Evolutionary conservation across 306 rosid genomes (phyloP).

Genomic region (Purshia tridentata): DNA sequence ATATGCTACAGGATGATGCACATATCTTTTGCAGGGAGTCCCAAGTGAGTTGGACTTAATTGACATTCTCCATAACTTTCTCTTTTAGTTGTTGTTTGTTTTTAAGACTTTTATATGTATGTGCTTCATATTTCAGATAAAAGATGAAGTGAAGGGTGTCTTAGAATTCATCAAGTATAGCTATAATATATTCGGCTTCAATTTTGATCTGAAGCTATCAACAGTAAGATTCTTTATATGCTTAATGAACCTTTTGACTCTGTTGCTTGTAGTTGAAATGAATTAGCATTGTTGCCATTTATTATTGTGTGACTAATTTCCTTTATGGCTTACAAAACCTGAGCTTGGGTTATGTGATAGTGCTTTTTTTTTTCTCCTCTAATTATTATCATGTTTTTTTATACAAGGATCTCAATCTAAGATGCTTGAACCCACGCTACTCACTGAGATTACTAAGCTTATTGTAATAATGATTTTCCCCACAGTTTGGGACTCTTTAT

Average conservation of each 20-base stretch:
- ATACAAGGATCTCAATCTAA: no score
- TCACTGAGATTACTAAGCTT: no score
- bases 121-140: constrained; percentile 51
- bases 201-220: constrained; percentile 88
- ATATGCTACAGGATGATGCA: constrained; percentile 78
- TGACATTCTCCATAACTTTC: constrained; percentile 1
- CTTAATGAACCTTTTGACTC: neutral
- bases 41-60: constrained; percentile 56
- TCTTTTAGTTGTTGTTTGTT: constrained; percentile 12
- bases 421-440: no score
- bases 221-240: constrained; percentile 50
- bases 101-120: neutral
- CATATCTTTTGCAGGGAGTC: constrained; percentile 95
- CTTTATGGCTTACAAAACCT: no score
- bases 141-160: constrained; percentile 79
- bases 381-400: no score
- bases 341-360: no score
- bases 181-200: constrained; percentile 73
- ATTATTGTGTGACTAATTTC: no score
- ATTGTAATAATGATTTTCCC: no score
- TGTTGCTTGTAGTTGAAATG: neutral
- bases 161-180: constrained; percentile 69
- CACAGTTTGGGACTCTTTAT: no score
- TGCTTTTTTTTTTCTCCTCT: no score
- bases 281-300: neutral